These are phyloP conservation scores for Podosphaera xanthii DNA, from an alignment of 2,329 filamentous ascomycete species.

Conservation along the genomic window DNA sequence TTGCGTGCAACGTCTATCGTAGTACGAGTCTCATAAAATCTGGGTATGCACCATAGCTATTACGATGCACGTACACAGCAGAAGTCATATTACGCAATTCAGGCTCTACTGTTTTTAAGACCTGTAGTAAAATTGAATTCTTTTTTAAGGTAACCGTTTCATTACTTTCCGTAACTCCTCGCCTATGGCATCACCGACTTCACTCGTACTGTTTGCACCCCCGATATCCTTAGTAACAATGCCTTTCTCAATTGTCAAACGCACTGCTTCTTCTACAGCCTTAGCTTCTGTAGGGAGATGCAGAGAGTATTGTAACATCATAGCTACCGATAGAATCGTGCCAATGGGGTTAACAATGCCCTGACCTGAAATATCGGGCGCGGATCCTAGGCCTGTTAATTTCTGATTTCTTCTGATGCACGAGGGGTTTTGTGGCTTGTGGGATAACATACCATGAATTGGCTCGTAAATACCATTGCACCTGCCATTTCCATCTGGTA, in stretches of 20 bases:
- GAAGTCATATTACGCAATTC: no score
- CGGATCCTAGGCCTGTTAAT: constrained; percentile 31
- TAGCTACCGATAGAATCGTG: constrained; percentile 74
- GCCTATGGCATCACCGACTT: constrained; percentile 67
- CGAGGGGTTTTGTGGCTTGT: no score
- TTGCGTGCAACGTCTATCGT: no score
- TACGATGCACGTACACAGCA: no score
- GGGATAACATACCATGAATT: constrained; percentile 50
- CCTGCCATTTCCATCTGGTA: constrained; percentile 63
- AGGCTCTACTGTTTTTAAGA: no score
- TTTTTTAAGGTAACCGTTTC: constrained; percentile 9
- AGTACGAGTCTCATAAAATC: no score
- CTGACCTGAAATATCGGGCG: constrained; percentile 80
- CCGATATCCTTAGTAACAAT: constrained; percentile 69
- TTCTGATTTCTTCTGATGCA: background rate
- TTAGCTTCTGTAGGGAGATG: constrained; percentile 54
- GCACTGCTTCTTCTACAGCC: constrained; percentile 62
- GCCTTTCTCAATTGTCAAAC: constrained; percentile 55
- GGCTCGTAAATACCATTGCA: constrained; percentile 96
- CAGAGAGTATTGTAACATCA: constrained; percentile 91
- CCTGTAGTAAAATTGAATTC: background rate
- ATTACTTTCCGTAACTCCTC: constrained; percentile 50
- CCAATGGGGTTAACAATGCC: constrained; percentile 84
- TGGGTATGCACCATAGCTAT: no score
- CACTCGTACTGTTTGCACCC: constrained; percentile 46